A percentile compares a stretch with the other conserved stretches of the same genome.
Evolutionary conservation across 2,329 filamentous ascomycete genomes (phyloP).

Genomic region (Pseudogymnoascus sp.): DNA sequence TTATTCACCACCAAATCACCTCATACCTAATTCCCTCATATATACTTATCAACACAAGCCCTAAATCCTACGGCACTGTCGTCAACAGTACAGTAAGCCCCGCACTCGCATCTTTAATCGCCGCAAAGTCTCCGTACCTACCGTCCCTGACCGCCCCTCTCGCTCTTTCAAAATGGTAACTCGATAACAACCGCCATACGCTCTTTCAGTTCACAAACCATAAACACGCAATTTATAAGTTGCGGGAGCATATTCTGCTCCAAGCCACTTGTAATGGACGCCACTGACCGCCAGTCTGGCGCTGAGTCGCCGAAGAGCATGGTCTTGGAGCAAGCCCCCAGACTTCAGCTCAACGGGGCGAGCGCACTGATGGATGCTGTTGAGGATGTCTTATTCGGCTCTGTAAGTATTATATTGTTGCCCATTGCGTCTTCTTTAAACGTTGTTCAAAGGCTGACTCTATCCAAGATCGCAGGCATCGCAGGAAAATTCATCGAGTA

Average conservation of each 20-base stretch:
- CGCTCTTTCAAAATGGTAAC: slow-evolving; percentile 21
- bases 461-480: slow-evolving; percentile 63
- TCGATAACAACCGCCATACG: slow-evolving; percentile 22
- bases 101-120: neutral
- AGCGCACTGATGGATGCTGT: slow-evolving; percentile 48
- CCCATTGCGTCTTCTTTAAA: neutral
- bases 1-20: slow-evolving; percentile 10
- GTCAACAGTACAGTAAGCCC: neutral
- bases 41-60: slow-evolving; percentile 5
- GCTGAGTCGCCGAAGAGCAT: slow-evolving; percentile 5
- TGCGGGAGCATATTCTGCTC: neutral
- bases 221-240: neutral
- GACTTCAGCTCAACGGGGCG: slow-evolving; percentile 2
- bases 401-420: slow-evolving; percentile 43
- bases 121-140: slow-evolving; percentile 13
- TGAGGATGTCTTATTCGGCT: slow-evolving; percentile 85
- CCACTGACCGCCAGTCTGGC: neutral
- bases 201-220: neutral
- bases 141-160: slow-evolving; percentile 19
- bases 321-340: slow-evolving; percentile 9
- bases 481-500: slow-evolving; percentile 96
- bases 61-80: neutral
- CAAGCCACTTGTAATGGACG: slow-evolving; percentile 7
- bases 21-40: slow-evolving; percentile 4
- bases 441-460: neutral